These are phyloP conservation scores for Xylariaceae sp. DNA, from an alignment of 2,329 filamentous ascomycete species.

Conservation along the genomic window DNA sequence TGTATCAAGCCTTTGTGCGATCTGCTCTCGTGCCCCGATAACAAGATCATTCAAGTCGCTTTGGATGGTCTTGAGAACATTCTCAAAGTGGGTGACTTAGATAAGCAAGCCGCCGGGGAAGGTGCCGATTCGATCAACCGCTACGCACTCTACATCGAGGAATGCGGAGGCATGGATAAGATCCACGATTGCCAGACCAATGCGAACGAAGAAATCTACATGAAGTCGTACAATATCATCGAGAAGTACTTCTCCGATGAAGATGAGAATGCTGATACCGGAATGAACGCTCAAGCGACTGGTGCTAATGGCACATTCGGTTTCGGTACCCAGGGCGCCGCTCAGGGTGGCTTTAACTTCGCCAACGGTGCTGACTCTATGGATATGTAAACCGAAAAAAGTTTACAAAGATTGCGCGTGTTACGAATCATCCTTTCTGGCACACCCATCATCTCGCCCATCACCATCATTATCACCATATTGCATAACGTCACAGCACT, in stretches of 20 bases:
- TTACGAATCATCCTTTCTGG: conserved; percentile 3
- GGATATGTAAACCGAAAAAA: conserved; percentile 52
- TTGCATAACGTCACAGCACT: conserved; percentile 25
- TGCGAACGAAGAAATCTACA: conserved; percentile 99
- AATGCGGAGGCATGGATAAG: conserved; percentile 99
- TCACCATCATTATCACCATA: conserved; percentile 19
- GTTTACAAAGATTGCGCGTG: background rate
- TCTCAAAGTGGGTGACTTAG: conserved; percentile 97
- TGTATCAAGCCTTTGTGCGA: conserved; percentile 98
- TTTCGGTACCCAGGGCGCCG: conserved; percentile 60
- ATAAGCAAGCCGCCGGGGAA: conserved; percentile 83
- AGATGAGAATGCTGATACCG: conserved; percentile 85
- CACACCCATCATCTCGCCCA: conserved; percentile 11
- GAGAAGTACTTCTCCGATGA: conserved; percentile 99
- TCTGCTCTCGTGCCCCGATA: conserved; percentile 91
- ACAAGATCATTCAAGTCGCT: conserved; percentile 99
- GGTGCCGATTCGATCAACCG: conserved; percentile 82
- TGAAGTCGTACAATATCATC: conserved; percentile 99
- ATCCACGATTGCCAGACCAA: conserved; percentile 99
- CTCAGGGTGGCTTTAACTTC: conserved; percentile 83
- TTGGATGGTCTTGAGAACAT: conserved; percentile 98
- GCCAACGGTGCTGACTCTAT: conserved; percentile 65
- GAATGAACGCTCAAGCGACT: conserved; percentile 65
- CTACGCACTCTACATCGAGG: conserved; percentile 96
- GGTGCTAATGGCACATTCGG: conserved; percentile 72